Conservation (phyloP, 1,139 yeast genomes). For the Candida sanyaensis region DNA sequence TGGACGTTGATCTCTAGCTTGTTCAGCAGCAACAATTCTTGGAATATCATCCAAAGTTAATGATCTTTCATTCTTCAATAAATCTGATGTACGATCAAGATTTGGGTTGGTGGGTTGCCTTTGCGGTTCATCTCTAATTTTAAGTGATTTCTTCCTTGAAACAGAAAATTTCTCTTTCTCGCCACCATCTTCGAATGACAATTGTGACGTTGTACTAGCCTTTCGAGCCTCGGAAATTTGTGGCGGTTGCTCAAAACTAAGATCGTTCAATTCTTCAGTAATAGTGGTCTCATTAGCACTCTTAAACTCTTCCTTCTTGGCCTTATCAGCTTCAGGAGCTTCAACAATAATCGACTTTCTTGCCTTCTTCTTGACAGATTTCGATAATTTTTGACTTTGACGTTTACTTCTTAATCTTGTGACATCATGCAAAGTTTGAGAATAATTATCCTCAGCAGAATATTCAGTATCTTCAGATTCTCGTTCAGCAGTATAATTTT, state of each 20-base stretch:
- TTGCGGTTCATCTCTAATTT: slow-evolving; percentile 49
- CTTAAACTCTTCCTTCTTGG: slow-evolving; percentile 22
- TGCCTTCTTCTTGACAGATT: slow-evolving; percentile 52
- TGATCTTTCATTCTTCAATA: slow-evolving; percentile 78
- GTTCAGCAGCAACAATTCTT: slow-evolving; percentile 95
- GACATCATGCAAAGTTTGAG: slow-evolving; percentile 74
- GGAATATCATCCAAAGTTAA: slow-evolving; percentile 95
- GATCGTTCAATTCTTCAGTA: slow-evolving; percentile 14
- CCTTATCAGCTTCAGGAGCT: slow-evolving; percentile 57
- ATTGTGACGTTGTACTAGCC: slow-evolving; percentile 16
- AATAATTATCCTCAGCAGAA: slow-evolving; percentile 44
- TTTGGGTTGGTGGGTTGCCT: slow-evolving; percentile 32
- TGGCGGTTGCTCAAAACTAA: slow-evolving; percentile 8
- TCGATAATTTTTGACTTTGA: slow-evolving; percentile 64
- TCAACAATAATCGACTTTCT: slow-evolving; percentile 46
- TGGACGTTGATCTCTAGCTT: slow-evolving; percentile 89
- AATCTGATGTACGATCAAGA: slow-evolving; percentile 60
- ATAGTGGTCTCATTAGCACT: slow-evolving; percentile 16
- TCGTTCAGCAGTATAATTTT: not conserved
- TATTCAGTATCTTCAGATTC: slow-evolving; percentile 9
- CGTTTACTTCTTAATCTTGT: slow-evolving; percentile 75
- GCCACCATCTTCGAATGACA: slow-evolving; percentile 15
- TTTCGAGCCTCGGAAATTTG: slow-evolving; percentile 5
- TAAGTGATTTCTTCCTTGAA: slow-evolving; percentile 28
- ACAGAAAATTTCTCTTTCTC: slow-evolving; percentile 36